phyloP scores from a whole-genome alignment of 2,329 filamentous ascomycete genomes.

The Trichoderma aggressivum region DNA sequence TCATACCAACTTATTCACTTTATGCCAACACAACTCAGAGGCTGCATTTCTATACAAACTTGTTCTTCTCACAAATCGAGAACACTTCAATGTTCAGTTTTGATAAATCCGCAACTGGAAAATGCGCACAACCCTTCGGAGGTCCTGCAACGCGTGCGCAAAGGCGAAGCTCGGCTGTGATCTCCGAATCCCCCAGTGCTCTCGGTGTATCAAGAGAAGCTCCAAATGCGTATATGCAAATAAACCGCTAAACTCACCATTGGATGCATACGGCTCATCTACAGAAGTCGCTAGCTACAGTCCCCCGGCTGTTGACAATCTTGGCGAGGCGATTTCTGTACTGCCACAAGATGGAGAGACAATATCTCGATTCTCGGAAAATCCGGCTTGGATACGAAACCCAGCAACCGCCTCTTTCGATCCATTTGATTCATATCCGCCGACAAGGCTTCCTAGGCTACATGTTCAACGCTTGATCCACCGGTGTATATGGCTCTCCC shows the following conservation, averaged over 20 bases:
- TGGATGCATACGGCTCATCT: not conserved
- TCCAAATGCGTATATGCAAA: conserved; percentile 6
- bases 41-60: not conserved
- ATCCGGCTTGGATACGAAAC: conserved; percentile 6
- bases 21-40: not conserved
- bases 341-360: not conserved
- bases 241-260: not conserved
- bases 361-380: not conserved
- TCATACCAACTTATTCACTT: not conserved
- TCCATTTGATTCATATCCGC: conserved; percentile 9
- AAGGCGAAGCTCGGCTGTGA: conserved; percentile 11
- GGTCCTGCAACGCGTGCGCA: conserved; percentile 13
- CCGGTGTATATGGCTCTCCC: not conserved
- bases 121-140: conserved; percentile 15
- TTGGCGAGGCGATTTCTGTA: not conserved
- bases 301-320: not conserved
- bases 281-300: not conserved
- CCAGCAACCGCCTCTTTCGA: conserved; percentile 8
- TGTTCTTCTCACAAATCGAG: too few relatives aligned
- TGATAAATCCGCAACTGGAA: not conserved
- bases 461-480: conserved; percentile 6
- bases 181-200: conserved; percentile 13
- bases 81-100: not conserved
- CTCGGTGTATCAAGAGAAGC: conserved; percentile 6
- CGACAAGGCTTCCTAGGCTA: conserved; percentile 2